These are phyloP conservation scores for Vicia faba DNA, from an alignment of 306 rosid genomes.

Conservation along the genomic window DNA sequence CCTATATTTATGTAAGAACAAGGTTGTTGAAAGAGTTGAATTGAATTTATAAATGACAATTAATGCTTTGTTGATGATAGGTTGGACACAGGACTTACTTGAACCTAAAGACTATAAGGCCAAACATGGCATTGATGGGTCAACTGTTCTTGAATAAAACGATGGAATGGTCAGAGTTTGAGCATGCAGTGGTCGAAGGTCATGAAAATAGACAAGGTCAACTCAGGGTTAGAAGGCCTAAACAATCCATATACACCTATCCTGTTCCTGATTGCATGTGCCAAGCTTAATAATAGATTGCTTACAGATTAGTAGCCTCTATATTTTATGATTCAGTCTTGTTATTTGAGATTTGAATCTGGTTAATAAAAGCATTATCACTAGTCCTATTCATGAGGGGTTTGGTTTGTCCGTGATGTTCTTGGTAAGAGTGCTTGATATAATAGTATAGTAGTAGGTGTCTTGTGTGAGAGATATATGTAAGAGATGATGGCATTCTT, in stretches of 20 bases:
- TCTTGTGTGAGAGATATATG: no score
- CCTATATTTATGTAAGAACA: conserved; percentile 1
- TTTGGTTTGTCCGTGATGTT: conserved; percentile 41
- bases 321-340: conserved; percentile 42
- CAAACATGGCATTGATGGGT: conserved; percentile 89
- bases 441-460: conserved; percentile 22
- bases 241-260: conserved; percentile 91
- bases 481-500: conserved; percentile 49
- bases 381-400: conserved; percentile 37
- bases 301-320: conserved; percentile 37
- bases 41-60: conserved; percentile 21
- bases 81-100: conserved; percentile 91
- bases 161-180: conserved; percentile 76
- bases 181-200: conserved; percentile 66
- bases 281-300: conserved; percentile 51
- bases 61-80: conserved; percentile 50
- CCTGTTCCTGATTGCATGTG: conserved; percentile 98
- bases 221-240: conserved; percentile 78
- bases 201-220: conserved; percentile 88
- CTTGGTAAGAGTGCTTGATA: conserved; percentile 49
- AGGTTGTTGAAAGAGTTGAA: conserved; percentile 10
- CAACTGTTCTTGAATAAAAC: conserved; percentile 88
- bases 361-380: conserved; percentile 52
- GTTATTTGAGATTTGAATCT: conserved; percentile 45
- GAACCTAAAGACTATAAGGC: conserved; percentile 89